These are phyloP conservation scores for Mycena polygramma DNA, from an alignment of 768 basidiomycete genomes.

Conservation along the genomic window DNA sequence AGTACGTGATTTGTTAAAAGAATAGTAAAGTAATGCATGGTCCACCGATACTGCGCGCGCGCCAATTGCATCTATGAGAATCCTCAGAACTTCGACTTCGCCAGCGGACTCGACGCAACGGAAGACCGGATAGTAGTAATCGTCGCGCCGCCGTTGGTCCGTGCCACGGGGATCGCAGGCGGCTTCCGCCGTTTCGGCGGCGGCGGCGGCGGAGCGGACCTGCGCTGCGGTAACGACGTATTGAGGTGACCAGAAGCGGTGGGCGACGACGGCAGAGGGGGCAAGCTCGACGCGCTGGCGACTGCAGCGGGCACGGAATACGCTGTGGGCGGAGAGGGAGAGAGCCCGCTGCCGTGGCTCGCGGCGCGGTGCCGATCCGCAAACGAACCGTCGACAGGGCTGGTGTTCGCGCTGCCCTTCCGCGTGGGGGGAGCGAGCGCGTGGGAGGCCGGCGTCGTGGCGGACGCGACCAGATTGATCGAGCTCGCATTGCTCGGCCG, in stretches of 20 bases:
- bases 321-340: conserved; percentile 7
- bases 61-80: background rate
- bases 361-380: conserved; percentile 37
- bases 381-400: conserved; percentile 38
- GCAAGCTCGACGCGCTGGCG: conserved; percentile 19
- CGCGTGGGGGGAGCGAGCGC: conserved; percentile 38
- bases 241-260: conserved; percentile 29
- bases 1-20: too few species aligned
- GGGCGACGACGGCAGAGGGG: background rate
- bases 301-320: background rate
- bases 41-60: background rate
- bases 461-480: conserved; percentile 48
- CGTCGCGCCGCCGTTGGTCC: conserved; percentile 63
- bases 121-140: conserved; percentile 69
- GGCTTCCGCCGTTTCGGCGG: conserved; percentile 79
- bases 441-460: conserved; percentile 21
- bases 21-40: conserved; percentile 10
- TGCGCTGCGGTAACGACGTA: conserved; percentile 50
- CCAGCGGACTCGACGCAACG: conserved; percentile 41
- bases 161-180: conserved; percentile 73
- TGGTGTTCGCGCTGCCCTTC: conserved; percentile 44
- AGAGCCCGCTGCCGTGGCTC: conserved; percentile 10
- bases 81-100: conserved; percentile 27
- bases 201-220: conserved; percentile 77
- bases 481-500: conserved; percentile 56